Base-by-base conservation (phyloP, 2,329 filamentous ascomycete species). In the Ophiocordyceps sinensis region DNA sequence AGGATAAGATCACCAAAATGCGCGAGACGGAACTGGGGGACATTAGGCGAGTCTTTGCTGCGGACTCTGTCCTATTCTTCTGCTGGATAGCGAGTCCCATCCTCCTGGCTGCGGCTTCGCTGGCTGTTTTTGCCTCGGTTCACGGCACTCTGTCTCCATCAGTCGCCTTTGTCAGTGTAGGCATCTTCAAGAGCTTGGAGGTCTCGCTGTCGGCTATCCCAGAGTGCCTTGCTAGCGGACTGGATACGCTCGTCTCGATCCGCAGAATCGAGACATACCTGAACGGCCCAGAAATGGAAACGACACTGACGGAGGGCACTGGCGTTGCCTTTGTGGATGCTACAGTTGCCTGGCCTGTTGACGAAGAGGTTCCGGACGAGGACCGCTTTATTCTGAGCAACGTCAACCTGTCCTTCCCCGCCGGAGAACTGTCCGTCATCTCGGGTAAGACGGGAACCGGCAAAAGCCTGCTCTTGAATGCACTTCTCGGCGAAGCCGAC, bases 381-480 rank as follows among this genome's bases (percentile, higher is more conserved):
- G 70, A 76, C 40, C 64, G 75, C 29, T 88, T 86, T 49, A 66
- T 78, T 13, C 63, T 88, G 17, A 71, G 72, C 40, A 67, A 82
- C 48, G 51, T 88, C 38, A 75, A 73, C 46, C 53, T 86, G 11
- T 68, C 68, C 1, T 85, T 89, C 49, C 84, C 83, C 0, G 58
- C 66, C 14, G 73, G 76, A 15, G 77, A 84, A 49, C 62, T 91
- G 9, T 86, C 77, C 17, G 73, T 88, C 13, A 76, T 89, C 29
- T 83, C 81, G 4, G 84, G 84, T 1, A 80, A 80, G 53, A 89
- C 84, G 0, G 84, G 85, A 0, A 77, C 77, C 9, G 85, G 85
- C 14, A 89, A 89, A 62, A 85, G 79, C 56, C 61, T 89, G 32
- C 63, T 91, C 47, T 67, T 91, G 7, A 73, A 82, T 1, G 73